These are phyloP conservation scores for Candida labiduridarum DNA, from an alignment of 1,139 yeast genomes.

Conservation along the genomic window DNA sequence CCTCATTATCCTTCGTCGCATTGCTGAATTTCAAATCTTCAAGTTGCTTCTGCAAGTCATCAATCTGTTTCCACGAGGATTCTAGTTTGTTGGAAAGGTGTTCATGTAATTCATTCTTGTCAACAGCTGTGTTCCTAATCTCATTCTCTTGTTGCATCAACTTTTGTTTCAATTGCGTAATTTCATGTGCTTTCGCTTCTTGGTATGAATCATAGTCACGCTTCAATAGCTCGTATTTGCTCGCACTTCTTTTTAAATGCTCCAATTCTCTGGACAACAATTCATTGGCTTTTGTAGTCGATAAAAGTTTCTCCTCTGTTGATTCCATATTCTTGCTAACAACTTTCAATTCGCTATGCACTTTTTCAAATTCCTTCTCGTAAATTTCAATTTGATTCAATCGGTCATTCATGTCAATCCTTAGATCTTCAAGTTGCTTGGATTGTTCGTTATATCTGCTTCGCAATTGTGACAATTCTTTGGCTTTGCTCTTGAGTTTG, in stretches of 20 bases:
- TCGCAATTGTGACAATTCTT: neutral
- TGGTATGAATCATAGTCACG: neutral
- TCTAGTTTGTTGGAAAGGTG: slow-evolving; percentile 3
- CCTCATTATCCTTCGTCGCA: neutral
- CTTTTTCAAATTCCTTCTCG: slow-evolving; percentile 11
- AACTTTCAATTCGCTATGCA: slow-evolving; percentile 7
- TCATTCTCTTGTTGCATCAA: neutral
- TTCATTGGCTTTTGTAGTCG: neutral
- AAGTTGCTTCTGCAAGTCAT: slow-evolving; percentile 5
- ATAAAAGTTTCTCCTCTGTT: neutral
- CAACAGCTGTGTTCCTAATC: neutral
- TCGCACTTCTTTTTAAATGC: neutral
- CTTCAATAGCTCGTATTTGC: neutral
- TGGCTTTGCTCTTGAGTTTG: neutral
- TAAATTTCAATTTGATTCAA: slow-evolving; percentile 8
- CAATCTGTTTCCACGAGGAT: slow-evolving; percentile 4
- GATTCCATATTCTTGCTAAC: neutral
- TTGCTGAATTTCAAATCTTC: slow-evolving; percentile 4
- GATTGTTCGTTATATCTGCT: neutral
- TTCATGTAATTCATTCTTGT: slow-evolving; percentile 1
- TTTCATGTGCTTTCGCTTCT: neutral
- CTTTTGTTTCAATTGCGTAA: neutral
- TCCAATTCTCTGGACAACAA: neutral
- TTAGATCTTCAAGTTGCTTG: neutral
- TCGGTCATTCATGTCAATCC: neutral